These are phyloP conservation scores for Haplosporangium sp. DNA, from an alignment of 371 early-diverging fungal species.

Conservation along the genomic window DNA sequence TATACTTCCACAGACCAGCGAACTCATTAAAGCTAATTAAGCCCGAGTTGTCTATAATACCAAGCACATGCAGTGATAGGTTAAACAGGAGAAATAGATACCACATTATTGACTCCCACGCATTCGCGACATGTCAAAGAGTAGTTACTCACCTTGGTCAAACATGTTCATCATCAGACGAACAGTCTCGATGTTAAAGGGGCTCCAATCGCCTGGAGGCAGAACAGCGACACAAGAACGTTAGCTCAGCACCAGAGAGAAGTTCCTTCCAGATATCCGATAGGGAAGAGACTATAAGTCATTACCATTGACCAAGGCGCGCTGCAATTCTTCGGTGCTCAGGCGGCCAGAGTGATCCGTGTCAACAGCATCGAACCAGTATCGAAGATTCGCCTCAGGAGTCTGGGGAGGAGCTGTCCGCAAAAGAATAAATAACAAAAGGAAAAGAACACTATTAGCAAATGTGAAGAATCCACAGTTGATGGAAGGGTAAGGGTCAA, in stretches of 20 bases:
- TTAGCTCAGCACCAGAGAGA: not conserved
- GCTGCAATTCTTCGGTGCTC: slow-evolving; percentile 70
- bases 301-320: slow-evolving; percentile 70
- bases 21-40: slow-evolving; percentile 74
- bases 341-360: slow-evolving; percentile 66
- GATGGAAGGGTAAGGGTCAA: no score
- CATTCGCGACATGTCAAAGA: no score
- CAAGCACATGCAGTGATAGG: not conserved
- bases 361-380: slow-evolving; percentile 84
- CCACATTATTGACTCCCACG: not conserved
- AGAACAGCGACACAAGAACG: slow-evolving; percentile 9
- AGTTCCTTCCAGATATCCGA: no score
- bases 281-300: not conserved
- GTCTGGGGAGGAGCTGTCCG: slow-evolving; percentile 20
- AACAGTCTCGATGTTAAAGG: slow-evolving; percentile 77
- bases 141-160: slow-evolving; percentile 56
- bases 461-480: no score
- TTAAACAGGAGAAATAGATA: not conserved
- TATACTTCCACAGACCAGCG: slow-evolving; percentile 71
- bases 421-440: no score
- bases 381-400: slow-evolving; percentile 18
- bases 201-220: slow-evolving; percentile 69
- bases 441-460: no score
- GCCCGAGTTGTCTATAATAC: slow-evolving; percentile 66
- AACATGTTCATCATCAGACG: slow-evolving; percentile 79